Evolutionary conservation across 805 yeast species (phyloP).

Genomic region (Schwanniomyces sp.): DNA sequence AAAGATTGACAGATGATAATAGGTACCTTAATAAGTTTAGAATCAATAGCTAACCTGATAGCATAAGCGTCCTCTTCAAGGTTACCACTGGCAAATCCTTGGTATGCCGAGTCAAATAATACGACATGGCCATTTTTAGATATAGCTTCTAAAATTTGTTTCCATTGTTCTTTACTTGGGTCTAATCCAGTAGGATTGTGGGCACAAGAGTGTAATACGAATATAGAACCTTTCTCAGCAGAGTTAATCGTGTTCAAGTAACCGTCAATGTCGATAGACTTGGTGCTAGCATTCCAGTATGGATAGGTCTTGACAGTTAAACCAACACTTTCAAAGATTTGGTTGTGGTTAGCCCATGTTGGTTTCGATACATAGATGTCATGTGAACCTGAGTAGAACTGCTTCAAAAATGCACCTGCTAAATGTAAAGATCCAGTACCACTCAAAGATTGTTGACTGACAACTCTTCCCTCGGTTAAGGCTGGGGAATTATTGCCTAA

Average conservation of each 20-base stretch:
- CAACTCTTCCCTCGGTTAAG: conserved; percentile 46
- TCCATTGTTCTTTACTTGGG: conserved; percentile 85
- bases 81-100: conserved; percentile 93
- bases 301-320: conserved; percentile 70
- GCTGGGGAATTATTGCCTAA: conserved; percentile 61
- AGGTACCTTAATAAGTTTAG: conserved; percentile 26
- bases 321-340: conserved; percentile 73
- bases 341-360: conserved; percentile 97
- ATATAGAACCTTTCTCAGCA: conserved; percentile 76
- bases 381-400: conserved; percentile 46
- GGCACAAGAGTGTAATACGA: conserved; percentile 91
- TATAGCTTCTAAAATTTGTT: conserved; percentile 59
- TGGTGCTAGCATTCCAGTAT: conserved; percentile 77
- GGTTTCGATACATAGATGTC: conserved; percentile 77
- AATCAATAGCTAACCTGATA: conserved; percentile 59
- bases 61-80: conserved; percentile 84
- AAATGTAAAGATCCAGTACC: conserved; percentile 93
- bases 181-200: conserved; percentile 98
- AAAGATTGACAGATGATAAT: conserved; percentile 85
- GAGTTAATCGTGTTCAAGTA: conserved; percentile 57
- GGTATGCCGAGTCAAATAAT: conserved; percentile 92
- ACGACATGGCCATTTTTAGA: conserved; percentile 68
- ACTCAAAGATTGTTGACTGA: conserved; percentile 74
- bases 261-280: conserved; percentile 71
- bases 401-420: conserved; percentile 69